Percentiles rank a stretch among this genome's conserved stretches.
Evolutionary conservation across 257 asterid species (phyloP).

Genomic region (Solanum gandarillasii): DNA sequence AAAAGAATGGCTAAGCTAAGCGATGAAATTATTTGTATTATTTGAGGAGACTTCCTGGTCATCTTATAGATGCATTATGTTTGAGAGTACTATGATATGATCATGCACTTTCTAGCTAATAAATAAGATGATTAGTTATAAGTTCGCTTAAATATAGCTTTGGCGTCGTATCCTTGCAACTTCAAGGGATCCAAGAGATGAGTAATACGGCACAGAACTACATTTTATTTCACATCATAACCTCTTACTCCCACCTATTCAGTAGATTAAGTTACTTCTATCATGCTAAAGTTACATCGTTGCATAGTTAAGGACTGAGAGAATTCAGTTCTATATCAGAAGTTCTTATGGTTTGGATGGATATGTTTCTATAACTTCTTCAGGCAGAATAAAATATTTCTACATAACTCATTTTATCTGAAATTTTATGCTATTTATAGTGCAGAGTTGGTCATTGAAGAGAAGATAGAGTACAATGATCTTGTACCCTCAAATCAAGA

Average conservation of each 20-base stretch:
- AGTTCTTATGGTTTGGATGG: neutral
- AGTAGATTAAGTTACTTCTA: neutral
- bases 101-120: neutral
- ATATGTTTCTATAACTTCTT: neutral
- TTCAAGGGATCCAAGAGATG: neutral
- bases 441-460: slow-evolving; percentile 73
- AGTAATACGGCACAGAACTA: neutral
- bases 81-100: neutral
- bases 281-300: neutral
- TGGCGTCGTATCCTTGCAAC: neutral
- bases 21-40: neutral
- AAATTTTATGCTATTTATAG: slow-evolving; percentile 23
- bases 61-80: neutral
- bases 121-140: neutral
- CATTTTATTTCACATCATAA: neutral
- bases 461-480: slow-evolving; percentile 82
- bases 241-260: neutral
- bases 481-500: slow-evolving; percentile 47
- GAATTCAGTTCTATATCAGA: neutral
- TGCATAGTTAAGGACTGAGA: neutral
- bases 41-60: neutral
- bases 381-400: neutral
- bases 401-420: neutral
- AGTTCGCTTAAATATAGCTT: neutral
- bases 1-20: neutral